These are phyloP conservation scores for Trichosphaerium sp. DNA, from an alignment of 78 protist genomes.

Conservation along the genomic window DNA sequence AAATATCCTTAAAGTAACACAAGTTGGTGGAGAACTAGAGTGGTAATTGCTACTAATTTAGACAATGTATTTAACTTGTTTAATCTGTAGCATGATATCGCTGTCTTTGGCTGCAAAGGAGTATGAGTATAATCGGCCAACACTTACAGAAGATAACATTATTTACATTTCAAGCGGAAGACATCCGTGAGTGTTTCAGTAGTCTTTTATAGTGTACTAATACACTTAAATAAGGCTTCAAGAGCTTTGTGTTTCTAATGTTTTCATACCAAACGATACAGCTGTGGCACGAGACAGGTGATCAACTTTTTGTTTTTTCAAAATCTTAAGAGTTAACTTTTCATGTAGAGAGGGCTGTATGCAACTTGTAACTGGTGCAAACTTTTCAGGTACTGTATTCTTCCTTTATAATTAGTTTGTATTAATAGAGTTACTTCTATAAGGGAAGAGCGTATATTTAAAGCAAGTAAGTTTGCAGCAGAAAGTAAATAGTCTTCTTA, in stretches of 20 bases:
- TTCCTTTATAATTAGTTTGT: too few relatives aligned
- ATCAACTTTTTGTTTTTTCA: too few relatives aligned
- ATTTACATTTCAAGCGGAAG: not conserved
- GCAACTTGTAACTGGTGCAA: slow-evolving; percentile 31
- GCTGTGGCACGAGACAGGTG: not conserved
- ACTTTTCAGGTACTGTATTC: too few relatives aligned
- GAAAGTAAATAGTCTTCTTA: not conserved
- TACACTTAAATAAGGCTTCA: not conserved
- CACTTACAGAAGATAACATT: not conserved
- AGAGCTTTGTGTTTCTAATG: not conserved
- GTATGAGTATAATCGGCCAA: not conserved
- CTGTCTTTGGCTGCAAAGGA: slow-evolving; percentile 5
- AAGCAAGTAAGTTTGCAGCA: not conserved
- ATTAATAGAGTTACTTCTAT: too few relatives aligned
- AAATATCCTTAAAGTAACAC: too few relatives aligned
- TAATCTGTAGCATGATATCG: slow-evolving; percentile 8
- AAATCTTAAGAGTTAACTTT: not conserved
- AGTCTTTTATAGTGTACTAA: not conserved
- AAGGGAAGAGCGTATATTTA: slow-evolving; percentile 32
- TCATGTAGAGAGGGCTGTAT: not conserved
- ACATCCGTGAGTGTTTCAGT: too few relatives aligned
- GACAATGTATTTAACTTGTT: too few relatives aligned
- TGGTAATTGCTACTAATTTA: too few relatives aligned
- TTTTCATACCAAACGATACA: slow-evolving; percentile 28
- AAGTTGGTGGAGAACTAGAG: too few relatives aligned